Base-by-base conservation (phyloP, 306 rosid species). In the Acmispon strigosus region DNA sequence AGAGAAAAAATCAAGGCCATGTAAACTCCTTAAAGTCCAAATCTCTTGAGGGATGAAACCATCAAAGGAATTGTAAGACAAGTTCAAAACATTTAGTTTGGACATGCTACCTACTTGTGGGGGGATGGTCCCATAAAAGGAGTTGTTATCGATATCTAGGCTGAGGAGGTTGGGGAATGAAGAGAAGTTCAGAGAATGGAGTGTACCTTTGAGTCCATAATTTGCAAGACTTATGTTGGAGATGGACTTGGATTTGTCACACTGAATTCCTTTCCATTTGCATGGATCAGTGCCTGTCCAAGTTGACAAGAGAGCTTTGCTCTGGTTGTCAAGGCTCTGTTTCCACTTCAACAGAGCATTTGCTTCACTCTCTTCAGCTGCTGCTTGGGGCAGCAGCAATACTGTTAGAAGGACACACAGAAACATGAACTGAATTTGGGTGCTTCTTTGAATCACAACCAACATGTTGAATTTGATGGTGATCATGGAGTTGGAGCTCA, bases 31-130 rank as follows among this genome's bases (percentile, higher is more conserved):
- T 39, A 75, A 1, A 32, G 73, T 66, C 60, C 67, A 65, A 2
- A 75, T n/a, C 47, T 75, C 79, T 45, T 32, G 10, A 1, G 79
- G 79, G 56, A 75, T 75, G 32, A 66, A 43, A 42, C 78, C 78
- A 11, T 4, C 9, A 22, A 73, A 34, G 4, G 37, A 7, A 10
- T 73, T 73, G 0, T 0, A 0, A 4, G 78, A 73, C 1, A 73
- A 39, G 45, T 73, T 73, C 45, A 72, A 64, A 5, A 2, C 0
- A 16, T 39, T 62, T 14, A 73, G 6, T 51, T 24, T 73, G 18
- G 78, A 63, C 65, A 74, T 4, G 65, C 52, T 63, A 17, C 72
- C 71, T 10, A 73, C 63, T 52, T 73, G 78, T 51, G 71, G 63
- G 6, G 78, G 78, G 12, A 73, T 73, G 55, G 64, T 62, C 0